Evolutionary conservation across 2,329 filamentous ascomycete species (phyloP), one percentile per base, ranked within the genome.

Genomic region (Pseudogymnoascus sp.): DNA sequence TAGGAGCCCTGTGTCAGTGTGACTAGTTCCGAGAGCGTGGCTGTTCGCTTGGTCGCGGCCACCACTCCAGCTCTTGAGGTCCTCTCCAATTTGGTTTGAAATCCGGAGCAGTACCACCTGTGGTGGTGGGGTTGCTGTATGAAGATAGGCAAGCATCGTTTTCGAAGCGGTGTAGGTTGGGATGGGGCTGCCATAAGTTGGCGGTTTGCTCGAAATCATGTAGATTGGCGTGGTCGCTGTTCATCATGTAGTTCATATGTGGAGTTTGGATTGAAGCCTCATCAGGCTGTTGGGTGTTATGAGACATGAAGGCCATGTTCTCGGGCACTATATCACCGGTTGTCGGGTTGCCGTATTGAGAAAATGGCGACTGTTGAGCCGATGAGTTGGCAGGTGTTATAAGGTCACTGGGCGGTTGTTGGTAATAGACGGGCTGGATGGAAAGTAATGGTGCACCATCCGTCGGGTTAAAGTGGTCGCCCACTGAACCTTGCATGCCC

Each of bases 221-320:
- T n/a, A 53, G 47, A 15, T 33, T 33, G 47, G 28, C 5, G 9
- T 25, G 47, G 9, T 53, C 28, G 47, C 47, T 33, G 28, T 53
- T 9, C n/a, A 53, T n/a, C 28, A 33, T 53, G 28, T 53, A 53
- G 47, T 33, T 53, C 15, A 53, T 53, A 53, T 33, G 47, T 18
- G n/a, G 47, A 12, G 47, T 7, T 18, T 53, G 43, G 25, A 7
- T 80, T 77, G 72, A 83, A 80, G 67, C 85, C 82, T 62, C 81
- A 79, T 50, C 80, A 76, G n/a, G 81, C 83, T 63, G 80, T 79
- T 30, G 82, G 82, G 66, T 85, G 82, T 62, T 84, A 81, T 84
- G 58, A 25, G 58, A 14, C 38, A 60, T 60, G 18, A 58, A 58
- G n/a, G 33, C 12, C 18, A 58, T 58, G 9, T 58, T 38, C 7